These are phyloP conservation scores for Talaromyces sp. DNA, from an alignment of 2,329 filamentous ascomycete species.

Conservation along the genomic window DNA sequence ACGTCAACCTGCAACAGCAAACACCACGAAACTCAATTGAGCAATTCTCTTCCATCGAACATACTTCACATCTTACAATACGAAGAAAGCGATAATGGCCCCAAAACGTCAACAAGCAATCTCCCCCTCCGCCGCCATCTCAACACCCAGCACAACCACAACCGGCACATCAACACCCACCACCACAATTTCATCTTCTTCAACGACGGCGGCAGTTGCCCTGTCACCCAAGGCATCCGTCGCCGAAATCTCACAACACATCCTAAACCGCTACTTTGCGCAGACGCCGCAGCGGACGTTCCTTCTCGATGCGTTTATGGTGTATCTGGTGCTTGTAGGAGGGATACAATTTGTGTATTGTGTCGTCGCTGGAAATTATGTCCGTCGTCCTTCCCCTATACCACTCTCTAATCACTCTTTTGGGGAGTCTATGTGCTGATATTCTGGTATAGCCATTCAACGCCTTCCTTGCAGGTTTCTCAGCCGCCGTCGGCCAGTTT, in stretches of 20 bases:
- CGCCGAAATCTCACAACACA: conserved; percentile 61
- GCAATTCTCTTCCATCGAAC: not conserved
- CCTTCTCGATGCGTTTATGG: conserved; percentile 87
- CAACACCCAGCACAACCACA: not conserved
- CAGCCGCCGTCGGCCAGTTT: conserved; percentile 92
- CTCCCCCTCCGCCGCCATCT: conserved; percentile 21
- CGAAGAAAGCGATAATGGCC: conserved; percentile 21
- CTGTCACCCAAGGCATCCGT: conserved; percentile 37
- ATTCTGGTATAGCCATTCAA: conserved; percentile 75
- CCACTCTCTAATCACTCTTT: too few relatives aligned
- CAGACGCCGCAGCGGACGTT: conserved; percentile 86
- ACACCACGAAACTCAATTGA: not conserved
- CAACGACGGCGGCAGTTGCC: conserved; percentile 27
- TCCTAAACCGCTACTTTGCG: conserved; percentile 74
- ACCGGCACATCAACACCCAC: conserved; percentile 10
- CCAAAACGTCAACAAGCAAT: conserved; percentile 28
- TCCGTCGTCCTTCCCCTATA: conserved; percentile 49
- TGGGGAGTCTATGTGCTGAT: not conserved
- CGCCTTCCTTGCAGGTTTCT: conserved; percentile 93
- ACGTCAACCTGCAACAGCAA: not conserved
- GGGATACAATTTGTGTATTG: conserved; percentile 94
- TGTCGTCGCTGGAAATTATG: conserved; percentile 86
- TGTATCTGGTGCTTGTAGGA: conserved; percentile 78
- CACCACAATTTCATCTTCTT: conserved; percentile 19
- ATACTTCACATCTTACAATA: not conserved